Evolutionary conservation across 1,139 yeast genomes (phyloP).

Genomic region (Lodderomyces beijingensis): DNA sequence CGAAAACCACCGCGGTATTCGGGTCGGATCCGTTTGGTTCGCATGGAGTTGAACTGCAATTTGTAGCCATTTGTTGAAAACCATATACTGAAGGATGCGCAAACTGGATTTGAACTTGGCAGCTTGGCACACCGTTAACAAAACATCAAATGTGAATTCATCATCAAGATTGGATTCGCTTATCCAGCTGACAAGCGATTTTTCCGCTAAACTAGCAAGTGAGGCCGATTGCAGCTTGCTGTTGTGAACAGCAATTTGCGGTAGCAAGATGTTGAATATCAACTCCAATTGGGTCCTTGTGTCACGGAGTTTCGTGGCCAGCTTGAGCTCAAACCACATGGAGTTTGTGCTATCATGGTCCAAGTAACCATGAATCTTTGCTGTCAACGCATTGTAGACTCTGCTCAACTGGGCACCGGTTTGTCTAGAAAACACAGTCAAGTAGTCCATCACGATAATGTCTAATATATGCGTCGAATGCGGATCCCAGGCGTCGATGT

Average conservation of each 20-base stretch:
- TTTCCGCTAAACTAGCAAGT: neutral
- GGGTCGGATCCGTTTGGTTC: constrained; percentile 5
- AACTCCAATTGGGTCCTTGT: neutral
- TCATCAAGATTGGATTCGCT: neutral
- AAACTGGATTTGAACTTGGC: constrained; percentile 1
- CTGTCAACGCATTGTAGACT: neutral
- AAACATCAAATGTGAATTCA: neutral
- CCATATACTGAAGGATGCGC: constrained; percentile 23
- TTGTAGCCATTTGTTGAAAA: constrained; percentile 28
- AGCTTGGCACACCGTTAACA: neutral
- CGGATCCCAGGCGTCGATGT: constrained; percentile 15
- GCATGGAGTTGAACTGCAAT: constrained; percentile 5
- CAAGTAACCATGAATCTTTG: constrained; percentile 13
- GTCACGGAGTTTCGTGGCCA: no score
- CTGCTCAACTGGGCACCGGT: neutral
- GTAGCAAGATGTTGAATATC: neutral
- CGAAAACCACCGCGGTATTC: constrained; percentile 12
- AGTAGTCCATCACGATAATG: constrained; percentile 16
- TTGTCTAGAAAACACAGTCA: constrained; percentile 13
- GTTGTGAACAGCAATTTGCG: neutral
- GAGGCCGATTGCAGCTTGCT: neutral
- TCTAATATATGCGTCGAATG: constrained; percentile 4
- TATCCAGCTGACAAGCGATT: constrained; percentile 4
- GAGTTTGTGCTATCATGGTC: constrained; percentile 13
- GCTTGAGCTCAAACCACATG: constrained; percentile 14